phyloP scores from a whole-genome alignment of 495 filamentous ascomycete genomes.

The Penicillium subrubescens region DNA sequence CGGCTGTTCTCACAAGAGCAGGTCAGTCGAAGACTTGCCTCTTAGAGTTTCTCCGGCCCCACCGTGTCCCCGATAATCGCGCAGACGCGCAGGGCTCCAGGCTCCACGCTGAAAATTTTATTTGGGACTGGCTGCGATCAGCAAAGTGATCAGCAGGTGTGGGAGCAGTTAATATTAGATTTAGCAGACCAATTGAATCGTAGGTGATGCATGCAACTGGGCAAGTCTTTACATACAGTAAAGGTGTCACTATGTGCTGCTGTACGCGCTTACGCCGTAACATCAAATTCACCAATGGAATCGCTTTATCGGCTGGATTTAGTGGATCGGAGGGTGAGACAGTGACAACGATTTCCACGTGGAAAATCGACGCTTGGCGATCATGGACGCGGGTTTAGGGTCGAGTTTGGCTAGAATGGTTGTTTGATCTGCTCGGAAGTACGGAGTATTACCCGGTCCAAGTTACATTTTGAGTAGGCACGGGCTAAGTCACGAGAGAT shows the following conservation, averaged over 20 bases:
- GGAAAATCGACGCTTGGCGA: slow-evolving; percentile 3
- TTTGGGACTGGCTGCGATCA: not conserved
- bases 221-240: not conserved
- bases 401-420: not conserved
- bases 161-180: not conserved
- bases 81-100: not conserved
- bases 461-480: not conserved
- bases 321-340: not conserved
- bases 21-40: slow-evolving; percentile 5
- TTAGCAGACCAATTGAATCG: not conserved
- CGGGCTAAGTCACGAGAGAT: not conserved
- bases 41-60: slow-evolving; percentile 3
- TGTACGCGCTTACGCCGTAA: not conserved
- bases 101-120: slow-evolving; percentile 3
- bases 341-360: slow-evolving; percentile 4
- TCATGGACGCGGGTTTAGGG: not conserved
- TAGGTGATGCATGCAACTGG: not conserved
- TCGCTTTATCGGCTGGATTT: not conserved
- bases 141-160: slow-evolving; percentile 2
- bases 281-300: not conserved
- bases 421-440: not conserved
- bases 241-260: not conserved
- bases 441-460: not conserved
- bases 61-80: not conserved
- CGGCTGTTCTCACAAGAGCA: slow-evolving; percentile 6